Evolutionary conservation across 441 rosid genomes (phyloP).

Genomic region (Populus hybrid): DNA sequence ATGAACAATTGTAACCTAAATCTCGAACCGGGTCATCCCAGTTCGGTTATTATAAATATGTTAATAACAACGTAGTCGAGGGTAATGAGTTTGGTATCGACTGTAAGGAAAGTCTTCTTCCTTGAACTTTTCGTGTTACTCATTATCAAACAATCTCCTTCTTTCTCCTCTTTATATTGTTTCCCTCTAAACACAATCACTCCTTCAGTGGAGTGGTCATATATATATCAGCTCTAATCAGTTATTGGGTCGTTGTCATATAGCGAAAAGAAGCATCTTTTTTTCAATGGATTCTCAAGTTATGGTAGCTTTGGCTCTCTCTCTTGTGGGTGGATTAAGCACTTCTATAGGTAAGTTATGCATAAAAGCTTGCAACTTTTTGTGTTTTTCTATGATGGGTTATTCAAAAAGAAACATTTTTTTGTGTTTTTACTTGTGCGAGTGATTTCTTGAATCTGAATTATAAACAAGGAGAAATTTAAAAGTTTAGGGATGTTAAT

Average conservation of each 20-base stretch:
- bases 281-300: conserved; percentile 79
- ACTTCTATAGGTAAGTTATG: conserved; percentile 68
- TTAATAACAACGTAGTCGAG: background rate
- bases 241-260: background rate
- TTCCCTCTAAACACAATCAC: background rate
- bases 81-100: background rate
- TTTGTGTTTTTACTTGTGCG: background rate
- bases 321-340: conserved; percentile 90
- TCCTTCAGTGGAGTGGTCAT: background rate
- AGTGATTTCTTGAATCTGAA: background rate
- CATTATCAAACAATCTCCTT: background rate
- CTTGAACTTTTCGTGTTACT: background rate
- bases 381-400: background rate
- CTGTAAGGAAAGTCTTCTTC: background rate
- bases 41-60: too few species aligned
- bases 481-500: conserved; percentile 3
- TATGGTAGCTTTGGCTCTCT: conserved; percentile 73
- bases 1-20: too few species aligned
- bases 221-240: background rate
- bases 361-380: background rate
- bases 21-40: too few species aligned
- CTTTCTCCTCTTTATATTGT: background rate
- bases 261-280: background rate
- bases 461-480: background rate
- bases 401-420: background rate